A percentile compares a stretch with the other conserved stretches of the same genome.
Evolutionary conservation across 345 rosid species (phyloP).

Genomic region (Durio zibethinus): DNA sequence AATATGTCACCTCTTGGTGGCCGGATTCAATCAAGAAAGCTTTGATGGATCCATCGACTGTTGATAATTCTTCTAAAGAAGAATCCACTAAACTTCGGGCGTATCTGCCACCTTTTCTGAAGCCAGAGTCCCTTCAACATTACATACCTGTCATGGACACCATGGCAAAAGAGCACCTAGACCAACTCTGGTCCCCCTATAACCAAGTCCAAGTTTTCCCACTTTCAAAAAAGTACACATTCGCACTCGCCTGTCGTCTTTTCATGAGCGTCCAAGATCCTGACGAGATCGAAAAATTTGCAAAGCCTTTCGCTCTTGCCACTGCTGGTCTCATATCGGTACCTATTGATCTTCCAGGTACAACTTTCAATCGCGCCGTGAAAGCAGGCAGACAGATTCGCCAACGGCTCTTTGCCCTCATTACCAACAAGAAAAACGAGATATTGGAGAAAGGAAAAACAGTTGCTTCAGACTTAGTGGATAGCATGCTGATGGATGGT

Average conservation of each 20-base stretch:
- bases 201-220: constrained; percentile 29
- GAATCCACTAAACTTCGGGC: constrained; percentile 15
- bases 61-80: constrained; percentile 9
- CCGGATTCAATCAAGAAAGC: constrained; percentile 29
- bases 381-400: constrained; percentile 22
- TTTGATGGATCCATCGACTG: constrained; percentile 11
- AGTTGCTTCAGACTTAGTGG: constrained; percentile 11
- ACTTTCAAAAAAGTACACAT: constrained; percentile 28
- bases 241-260: constrained; percentile 29
- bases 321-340: constrained; percentile 30
- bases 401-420: constrained; percentile 11
- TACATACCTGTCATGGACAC: constrained; percentile 32
- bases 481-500: constrained; percentile 17
- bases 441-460: neutral
- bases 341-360: constrained; percentile 32
- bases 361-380: constrained; percentile 23
- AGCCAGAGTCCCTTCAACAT: constrained; percentile 26
- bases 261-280: constrained; percentile 26
- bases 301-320: constrained; percentile 21
- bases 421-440: constrained; percentile 27
- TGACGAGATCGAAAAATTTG: neutral
- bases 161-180: constrained; percentile 30
- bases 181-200: constrained; percentile 22
- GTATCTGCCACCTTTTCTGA: constrained; percentile 25
- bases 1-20: constrained; percentile 33